These are phyloP conservation scores for Aspergillus candidus DNA, from an alignment of 2,329 filamentous ascomycete species.

Conservation along the genomic window DNA sequence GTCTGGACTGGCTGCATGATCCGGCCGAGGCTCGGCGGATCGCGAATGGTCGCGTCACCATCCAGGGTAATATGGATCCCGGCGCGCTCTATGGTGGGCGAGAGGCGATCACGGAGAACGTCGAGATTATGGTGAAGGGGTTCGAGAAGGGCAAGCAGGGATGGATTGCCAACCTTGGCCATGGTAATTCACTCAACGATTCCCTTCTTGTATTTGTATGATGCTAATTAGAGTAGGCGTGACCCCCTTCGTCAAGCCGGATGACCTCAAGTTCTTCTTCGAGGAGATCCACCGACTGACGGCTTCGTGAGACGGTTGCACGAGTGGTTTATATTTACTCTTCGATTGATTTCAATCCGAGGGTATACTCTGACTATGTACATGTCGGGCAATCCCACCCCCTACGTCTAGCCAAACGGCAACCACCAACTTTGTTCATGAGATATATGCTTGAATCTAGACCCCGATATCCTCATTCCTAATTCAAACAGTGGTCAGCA, in stretches of 20 bases:
- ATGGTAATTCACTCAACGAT: constrained; percentile 57
- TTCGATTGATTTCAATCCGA: neutral
- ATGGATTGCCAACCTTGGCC: constrained; percentile 95
- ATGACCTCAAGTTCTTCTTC: constrained; percentile 89
- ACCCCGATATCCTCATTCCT: constrained; percentile 58
- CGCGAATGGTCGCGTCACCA: constrained; percentile 68
- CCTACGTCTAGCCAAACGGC: neutral
- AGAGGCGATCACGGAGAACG: constrained; percentile 72
- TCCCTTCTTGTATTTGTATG: constrained; percentile 6
- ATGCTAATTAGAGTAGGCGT: constrained; percentile 56
- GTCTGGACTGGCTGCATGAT: constrained; percentile 91
- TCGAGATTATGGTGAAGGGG: constrained; percentile 79
- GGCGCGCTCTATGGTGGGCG: constrained; percentile 83
- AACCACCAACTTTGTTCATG: neutral
- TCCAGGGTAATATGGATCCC: constrained; percentile 95
- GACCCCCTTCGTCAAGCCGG: constrained; percentile 88
- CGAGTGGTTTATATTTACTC: neutral
- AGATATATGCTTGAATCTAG: constrained; percentile 22
- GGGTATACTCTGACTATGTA: constrained; percentile 6
- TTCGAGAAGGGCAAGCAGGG: constrained; percentile 79
- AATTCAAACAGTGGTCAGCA: constrained; percentile 5
- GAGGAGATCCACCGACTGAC: constrained; percentile 71
- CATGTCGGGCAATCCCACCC: neutral
- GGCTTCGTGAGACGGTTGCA: constrained; percentile 13
- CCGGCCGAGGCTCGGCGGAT: constrained; percentile 76